phyloP scores from a whole-genome alignment of 495 filamentous ascomycete species.

The Aspergillus nanangensis region DNA sequence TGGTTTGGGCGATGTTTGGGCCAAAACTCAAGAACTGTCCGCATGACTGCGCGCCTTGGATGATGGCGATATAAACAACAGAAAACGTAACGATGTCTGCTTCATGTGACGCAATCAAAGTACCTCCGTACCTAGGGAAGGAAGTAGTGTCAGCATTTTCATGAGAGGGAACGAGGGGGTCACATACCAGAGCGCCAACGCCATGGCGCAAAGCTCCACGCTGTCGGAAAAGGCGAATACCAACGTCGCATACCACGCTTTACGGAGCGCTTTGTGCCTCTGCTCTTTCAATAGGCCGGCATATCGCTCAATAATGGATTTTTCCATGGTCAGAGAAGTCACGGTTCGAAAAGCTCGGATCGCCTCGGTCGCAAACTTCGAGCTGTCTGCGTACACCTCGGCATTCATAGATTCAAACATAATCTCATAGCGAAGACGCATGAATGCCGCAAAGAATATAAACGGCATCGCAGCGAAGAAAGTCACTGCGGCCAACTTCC shows the following conservation, averaged over 20 bases:
- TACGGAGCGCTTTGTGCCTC: conserved; percentile 44
- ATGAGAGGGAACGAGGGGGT: no score
- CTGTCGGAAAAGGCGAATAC: conserved; percentile 36
- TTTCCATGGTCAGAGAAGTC: conserved; percentile 50
- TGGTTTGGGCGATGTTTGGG: conserved; percentile 52
- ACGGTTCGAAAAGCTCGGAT: conserved; percentile 53
- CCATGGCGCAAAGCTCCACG: conserved; percentile 48
- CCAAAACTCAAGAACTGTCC: conserved; percentile 49
- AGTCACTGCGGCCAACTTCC: conserved; percentile 55
- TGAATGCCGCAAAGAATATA: conserved; percentile 47
- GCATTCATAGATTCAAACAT: conserved; percentile 52
- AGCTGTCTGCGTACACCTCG: conserved; percentile 48
- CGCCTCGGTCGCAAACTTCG: conserved; percentile 52
- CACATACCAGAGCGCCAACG: no score
- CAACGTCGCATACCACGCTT: conserved; percentile 40
- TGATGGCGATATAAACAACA: conserved; percentile 54
- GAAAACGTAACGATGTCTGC: conserved; percentile 51
- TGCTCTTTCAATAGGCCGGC: conserved; percentile 44
- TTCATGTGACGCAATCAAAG: conserved; percentile 46
- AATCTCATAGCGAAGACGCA: conserved; percentile 43
- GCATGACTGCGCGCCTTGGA: conserved; percentile 52
- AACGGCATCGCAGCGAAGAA: conserved; percentile 50
- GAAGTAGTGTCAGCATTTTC: no score
- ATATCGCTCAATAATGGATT: conserved; percentile 44
- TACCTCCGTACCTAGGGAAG: conserved; percentile 57